Conservation (phyloP, 192 early-diverging fungal genomes). For the Podila epigama region DNA sequence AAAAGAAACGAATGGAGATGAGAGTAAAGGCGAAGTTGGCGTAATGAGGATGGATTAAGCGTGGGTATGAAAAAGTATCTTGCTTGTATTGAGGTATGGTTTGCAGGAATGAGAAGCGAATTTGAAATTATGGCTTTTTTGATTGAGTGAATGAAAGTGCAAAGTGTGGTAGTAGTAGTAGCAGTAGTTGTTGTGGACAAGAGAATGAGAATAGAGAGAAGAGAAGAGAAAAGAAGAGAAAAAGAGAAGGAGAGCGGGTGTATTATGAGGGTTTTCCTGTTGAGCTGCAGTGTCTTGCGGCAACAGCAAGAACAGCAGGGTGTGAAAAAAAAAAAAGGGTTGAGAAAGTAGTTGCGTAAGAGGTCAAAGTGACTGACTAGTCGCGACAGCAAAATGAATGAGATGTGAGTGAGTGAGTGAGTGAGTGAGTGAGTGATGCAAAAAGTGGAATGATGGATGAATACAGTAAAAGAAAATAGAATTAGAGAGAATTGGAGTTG, state of each 20-base stretch:
- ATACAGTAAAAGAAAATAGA: no score
- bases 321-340: background rate
- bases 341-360: no score
- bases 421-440: no score
- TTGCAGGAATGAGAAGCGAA: background rate
- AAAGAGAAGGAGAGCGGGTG: background rate
- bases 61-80: background rate
- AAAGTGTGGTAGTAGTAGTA: background rate
- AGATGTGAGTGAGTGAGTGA: no score
- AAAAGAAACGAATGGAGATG: background rate
- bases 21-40: background rate
- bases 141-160: background rate
- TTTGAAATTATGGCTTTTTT: background rate
- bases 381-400: no score
- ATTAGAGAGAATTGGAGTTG: no score
- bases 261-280: conserved; percentile 1
- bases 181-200: background rate
- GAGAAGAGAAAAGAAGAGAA: background rate
- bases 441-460: no score
- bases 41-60: background rate
- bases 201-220: background rate
- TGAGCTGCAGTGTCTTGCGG: background rate
- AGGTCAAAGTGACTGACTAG: no score
- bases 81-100: background rate
- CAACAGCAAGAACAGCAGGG: background rate